Conservation (phyloP, 371 early-diverging fungal genomes). For the Rozella allomycis region DNA sequence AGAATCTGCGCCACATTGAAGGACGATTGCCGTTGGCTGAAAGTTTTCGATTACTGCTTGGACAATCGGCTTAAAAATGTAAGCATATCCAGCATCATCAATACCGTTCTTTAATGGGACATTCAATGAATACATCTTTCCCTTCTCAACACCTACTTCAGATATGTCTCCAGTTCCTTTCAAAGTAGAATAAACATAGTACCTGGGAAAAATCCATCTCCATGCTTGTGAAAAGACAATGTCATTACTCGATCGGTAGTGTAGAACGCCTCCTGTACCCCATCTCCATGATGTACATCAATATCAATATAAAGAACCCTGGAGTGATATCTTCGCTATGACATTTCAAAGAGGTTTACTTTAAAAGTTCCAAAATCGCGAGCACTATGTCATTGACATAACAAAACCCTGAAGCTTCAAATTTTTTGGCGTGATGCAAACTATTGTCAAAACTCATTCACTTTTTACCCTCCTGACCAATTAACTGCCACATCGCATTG, state of each 20-base stretch:
- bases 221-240: conserved; percentile 94
- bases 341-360: conserved; percentile 9
- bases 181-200: too few relatives aligned
- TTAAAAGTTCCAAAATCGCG: conserved; percentile 82
- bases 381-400: conserved; percentile 98
- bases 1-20: conserved; percentile 99
- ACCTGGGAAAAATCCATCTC: conserved; percentile 91
- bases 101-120: conserved; percentile 95
- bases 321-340: conserved; percentile 42
- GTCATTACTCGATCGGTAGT: conserved; percentile 98
- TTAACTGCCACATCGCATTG: conserved; percentile 90
- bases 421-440: conserved; percentile 93
- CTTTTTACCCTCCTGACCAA: conserved; percentile 99
- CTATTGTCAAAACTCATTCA: too few relatives aligned
- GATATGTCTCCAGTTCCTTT: conserved; percentile 18
- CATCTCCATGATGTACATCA: conserved; percentile 99
- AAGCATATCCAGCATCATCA: conserved; percentile 75
- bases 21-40: conserved; percentile 84
- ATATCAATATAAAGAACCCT: conserved; percentile 98
- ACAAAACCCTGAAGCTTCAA: conserved; percentile 94
- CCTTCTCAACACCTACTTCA: conserved; percentile 47
- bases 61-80: conserved; percentile 78
- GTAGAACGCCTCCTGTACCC: conserved; percentile 97
- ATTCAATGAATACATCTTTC: conserved; percentile 85
- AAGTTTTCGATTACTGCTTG: conserved; percentile 78